These are phyloP conservation scores for Anthoceros angustus DNA, from an alignment of 225 moss, liverwort and hornwort species.

Conservation along the genomic window DNA sequence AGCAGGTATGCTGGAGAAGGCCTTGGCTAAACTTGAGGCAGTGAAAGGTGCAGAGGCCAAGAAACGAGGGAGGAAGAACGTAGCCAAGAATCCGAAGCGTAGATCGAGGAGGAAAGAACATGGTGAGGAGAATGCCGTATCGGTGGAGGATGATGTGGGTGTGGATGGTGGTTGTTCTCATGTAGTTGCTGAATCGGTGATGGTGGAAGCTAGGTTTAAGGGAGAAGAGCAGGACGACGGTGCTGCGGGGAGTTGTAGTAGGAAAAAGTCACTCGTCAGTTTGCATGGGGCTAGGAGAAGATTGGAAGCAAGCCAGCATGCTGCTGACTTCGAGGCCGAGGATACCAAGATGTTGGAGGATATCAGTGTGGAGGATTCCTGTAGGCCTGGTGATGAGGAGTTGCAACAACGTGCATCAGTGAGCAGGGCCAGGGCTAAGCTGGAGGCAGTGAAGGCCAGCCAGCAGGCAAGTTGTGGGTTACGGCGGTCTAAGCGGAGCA, in stretches of 20 bases:
- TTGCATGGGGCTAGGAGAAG: not conserved
- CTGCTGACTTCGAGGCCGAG: not conserved
- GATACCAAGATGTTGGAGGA: not conserved
- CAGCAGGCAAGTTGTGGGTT: not conserved
- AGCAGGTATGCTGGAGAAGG: not conserved
- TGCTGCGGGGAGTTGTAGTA: not conserved
- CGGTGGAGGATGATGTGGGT: too few species aligned
- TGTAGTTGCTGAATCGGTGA: too few species aligned
- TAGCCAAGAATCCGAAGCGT: not conserved
- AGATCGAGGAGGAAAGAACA: not conserved
- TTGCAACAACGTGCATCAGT: not conserved
- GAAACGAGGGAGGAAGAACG: not conserved
- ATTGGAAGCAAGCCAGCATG: not conserved
- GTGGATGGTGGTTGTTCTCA: too few species aligned
- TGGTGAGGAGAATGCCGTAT: too few species aligned
- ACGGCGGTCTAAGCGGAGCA: not conserved
- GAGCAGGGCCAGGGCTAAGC: not conserved
- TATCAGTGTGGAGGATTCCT: not conserved
- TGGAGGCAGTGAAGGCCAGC: not conserved
- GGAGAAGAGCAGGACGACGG: not conserved
- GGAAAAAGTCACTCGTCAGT: not conserved
- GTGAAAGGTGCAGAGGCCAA: not conserved
- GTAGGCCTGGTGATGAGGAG: not conserved
- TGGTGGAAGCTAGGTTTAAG: not conserved
- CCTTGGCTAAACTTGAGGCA: not conserved